These are phyloP conservation scores for Serendipita vermifera DNA, from an alignment of 768 basidiomycete species.

Conservation along the genomic window DNA sequence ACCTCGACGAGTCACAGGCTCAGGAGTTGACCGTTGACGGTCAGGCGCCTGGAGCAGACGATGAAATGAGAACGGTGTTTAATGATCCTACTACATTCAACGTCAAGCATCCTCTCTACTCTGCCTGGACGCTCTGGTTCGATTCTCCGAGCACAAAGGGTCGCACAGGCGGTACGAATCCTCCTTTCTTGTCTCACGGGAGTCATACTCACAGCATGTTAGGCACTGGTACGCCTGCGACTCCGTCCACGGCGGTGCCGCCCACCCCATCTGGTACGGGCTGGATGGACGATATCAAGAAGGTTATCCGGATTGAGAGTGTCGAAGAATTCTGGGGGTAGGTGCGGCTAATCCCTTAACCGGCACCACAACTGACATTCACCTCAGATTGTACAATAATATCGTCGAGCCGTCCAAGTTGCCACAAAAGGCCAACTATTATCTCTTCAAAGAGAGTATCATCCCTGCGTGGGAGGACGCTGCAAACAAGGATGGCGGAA, in stretches of 20 bases:
- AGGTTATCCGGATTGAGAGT: conserved; percentile 88
- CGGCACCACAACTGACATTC: not conserved
- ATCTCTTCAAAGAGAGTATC: conserved; percentile 97
- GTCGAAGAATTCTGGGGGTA: conserved; percentile 99
- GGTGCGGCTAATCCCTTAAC: too few relatives aligned
- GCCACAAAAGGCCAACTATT: conserved; percentile 97
- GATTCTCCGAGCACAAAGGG: conserved; percentile 89
- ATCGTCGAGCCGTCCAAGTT: conserved; percentile 89
- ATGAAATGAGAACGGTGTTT: conserved; percentile 83
- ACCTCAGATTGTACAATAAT: conserved; percentile 77
- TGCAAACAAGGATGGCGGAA: conserved; percentile 92
- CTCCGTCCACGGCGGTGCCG: conserved; percentile 42
- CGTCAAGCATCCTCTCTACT: conserved; percentile 95
- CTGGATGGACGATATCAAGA: conserved; percentile 99
- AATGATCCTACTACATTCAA: conserved; percentile 88
- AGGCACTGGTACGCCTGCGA: conserved; percentile 35
- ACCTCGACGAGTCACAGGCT: conserved; percentile 65
- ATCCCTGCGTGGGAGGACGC: conserved; percentile 98
- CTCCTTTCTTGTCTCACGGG: too few relatives aligned
- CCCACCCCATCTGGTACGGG: conserved; percentile 43
- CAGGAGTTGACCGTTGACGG: conserved; percentile 78
- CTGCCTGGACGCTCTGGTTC: conserved; percentile 96
- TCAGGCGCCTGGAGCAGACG: conserved; percentile 37
- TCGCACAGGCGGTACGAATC: conserved; percentile 35
- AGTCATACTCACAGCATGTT: too few relatives aligned